Evolutionary conservation across 495 filamentous ascomycete genomes (phyloP).

Genomic region (Hyphodiscus hymeniophilus): DNA sequence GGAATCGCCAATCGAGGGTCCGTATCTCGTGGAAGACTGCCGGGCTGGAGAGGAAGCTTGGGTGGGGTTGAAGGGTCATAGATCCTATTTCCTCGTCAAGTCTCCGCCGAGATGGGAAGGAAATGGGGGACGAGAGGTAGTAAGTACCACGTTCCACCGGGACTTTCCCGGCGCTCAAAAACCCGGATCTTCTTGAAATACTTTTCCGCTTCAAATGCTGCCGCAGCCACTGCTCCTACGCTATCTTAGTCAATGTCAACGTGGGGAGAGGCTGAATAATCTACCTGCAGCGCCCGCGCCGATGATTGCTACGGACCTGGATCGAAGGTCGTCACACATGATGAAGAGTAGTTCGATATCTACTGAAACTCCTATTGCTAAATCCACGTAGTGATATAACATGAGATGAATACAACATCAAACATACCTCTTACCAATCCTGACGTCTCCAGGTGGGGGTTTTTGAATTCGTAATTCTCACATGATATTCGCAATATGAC

Average conservation of each 20-base stretch:
- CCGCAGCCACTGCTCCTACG: slow-evolving; percentile 35
- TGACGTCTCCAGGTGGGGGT: too few species aligned
- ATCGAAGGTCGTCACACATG: slow-evolving; percentile 22
- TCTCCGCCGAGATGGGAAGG: neutral
- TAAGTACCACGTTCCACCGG: slow-evolving; percentile 43
- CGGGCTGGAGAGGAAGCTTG: slow-evolving; percentile 26
- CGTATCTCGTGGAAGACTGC: slow-evolving; percentile 29
- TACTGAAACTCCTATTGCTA: neutral
- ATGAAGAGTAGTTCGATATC: neutral
- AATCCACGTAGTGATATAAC: neutral
- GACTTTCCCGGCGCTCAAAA: slow-evolving; percentile 37
- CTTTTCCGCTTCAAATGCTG: slow-evolving; percentile 38
- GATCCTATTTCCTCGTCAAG: slow-evolving; percentile 28
- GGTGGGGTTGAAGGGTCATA: slow-evolving; percentile 32
- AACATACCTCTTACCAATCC: neutral
- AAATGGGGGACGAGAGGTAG: neutral
- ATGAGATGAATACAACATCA: neutral
- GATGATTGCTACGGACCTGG: slow-evolving; percentile 43
- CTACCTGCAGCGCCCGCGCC: slow-evolving; percentile 43
- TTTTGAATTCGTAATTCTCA: slow-evolving; percentile 8
- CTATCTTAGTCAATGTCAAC: slow-evolving; percentile 1
- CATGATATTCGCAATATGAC: slow-evolving; percentile 5
- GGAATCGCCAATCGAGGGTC: slow-evolving; percentile 37
- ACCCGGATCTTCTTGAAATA: slow-evolving; percentile 40
- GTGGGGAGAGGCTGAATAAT: neutral